Percentiles rank a stretch among this genome's conserved stretches.
These are phyloP conservation scores for Gossypium schwendimanii DNA, from an alignment of 441 rosid species.

Conservation along the genomic window DNA sequence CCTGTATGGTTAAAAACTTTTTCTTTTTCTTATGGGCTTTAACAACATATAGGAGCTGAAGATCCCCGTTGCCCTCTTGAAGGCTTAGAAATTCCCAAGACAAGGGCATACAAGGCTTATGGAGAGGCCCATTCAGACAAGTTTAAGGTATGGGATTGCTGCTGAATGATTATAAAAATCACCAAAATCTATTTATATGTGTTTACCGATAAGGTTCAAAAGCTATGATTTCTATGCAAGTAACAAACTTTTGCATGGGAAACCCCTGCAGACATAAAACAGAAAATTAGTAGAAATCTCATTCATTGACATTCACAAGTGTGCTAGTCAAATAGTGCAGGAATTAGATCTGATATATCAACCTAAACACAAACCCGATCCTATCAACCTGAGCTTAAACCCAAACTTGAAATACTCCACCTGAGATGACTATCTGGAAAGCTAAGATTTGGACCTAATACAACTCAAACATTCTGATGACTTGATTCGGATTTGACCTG, in stretches of 20 bases:
- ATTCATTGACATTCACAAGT: background rate
- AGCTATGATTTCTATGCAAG: background rate
- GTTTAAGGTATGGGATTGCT: conserved; percentile 48
- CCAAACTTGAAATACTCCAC: no score
- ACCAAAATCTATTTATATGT: background rate
- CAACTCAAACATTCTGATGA: no score
- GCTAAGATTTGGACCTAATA: no score
- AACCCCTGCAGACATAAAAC: background rate
- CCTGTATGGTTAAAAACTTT: background rate
- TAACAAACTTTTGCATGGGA: background rate
- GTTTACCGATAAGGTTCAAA: background rate
- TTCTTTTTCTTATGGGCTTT: background rate
- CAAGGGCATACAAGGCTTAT: conserved; percentile 42
- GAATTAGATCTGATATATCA: no score
- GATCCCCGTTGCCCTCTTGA: conserved; percentile 82
- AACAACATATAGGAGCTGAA: conserved; percentile 39
- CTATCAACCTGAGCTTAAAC: no score
- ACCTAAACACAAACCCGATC: no score
- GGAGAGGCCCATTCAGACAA: conserved; percentile 31
- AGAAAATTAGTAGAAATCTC: background rate
- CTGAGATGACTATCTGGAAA: background rate
- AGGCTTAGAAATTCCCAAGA: conserved; percentile 50
- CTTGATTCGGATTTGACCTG: no score
- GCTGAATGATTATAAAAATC: background rate
- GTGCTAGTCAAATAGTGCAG: background rate